Evolutionary conservation across 176 grass and related monocot genomes (phyloP).

Genomic region (Stipa capillata): DNA sequence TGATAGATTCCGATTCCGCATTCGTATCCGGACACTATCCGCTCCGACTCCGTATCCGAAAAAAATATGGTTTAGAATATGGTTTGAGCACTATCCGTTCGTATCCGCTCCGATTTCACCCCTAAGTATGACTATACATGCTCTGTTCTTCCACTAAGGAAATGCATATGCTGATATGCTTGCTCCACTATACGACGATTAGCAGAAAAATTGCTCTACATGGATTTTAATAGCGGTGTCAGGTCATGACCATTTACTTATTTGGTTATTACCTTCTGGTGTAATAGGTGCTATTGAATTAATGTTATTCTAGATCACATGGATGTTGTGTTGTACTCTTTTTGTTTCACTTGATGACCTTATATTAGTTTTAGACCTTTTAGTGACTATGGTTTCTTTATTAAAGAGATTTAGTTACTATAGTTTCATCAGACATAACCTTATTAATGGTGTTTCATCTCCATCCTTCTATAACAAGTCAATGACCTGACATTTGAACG

Average conservation of each 20-base stretch:
- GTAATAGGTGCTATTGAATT: background rate
- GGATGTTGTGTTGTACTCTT: background rate
- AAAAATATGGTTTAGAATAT: too few species aligned
- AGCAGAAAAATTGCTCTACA: background rate
- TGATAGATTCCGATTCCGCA: too few species aligned
- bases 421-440: background rate
- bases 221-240: background rate
- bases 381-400: background rate
- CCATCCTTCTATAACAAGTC: background rate
- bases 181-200: background rate
- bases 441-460: background rate
- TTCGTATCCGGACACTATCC: too few species aligned
- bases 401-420: background rate
- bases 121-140: background rate
- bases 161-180: background rate
- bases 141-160: background rate
- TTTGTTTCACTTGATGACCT: background rate
- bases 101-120: too few species aligned
- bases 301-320: background rate
- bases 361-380: background rate
- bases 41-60: too few species aligned
- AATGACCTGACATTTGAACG: background rate
- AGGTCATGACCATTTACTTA: background rate
- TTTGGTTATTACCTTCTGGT: background rate
- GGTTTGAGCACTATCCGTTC: too few species aligned